Percentiles rank a stretch among this genome's conserved stretches.
Conservation (phyloP, 129 eudicot genomes). For the Escallonia rubra region DNA sequence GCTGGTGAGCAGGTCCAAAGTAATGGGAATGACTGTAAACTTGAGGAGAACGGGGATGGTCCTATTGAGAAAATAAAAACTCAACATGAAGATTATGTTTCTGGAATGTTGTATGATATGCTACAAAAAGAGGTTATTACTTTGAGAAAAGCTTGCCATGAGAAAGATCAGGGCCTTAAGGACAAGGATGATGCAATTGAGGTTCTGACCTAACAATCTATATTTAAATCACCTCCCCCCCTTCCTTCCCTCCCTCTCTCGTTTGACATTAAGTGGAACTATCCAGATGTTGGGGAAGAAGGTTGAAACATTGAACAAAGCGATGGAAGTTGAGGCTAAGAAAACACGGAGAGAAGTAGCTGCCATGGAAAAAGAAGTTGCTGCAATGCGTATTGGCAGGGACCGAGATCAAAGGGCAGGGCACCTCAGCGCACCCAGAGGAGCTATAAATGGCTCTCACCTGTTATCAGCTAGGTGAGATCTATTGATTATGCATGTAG, state of each 20-base stretch:
- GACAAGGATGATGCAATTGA: constrained; percentile 79
- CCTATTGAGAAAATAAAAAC: constrained; percentile 27
- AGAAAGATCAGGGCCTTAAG: constrained; percentile 69
- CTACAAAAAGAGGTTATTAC: constrained; percentile 82
- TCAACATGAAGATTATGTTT: constrained; percentile 59
- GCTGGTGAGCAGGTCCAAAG: constrained; percentile 20
- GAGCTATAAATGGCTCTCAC: constrained; percentile 37
- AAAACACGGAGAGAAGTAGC: constrained; percentile 84
- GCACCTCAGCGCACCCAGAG: constrained; percentile 47
- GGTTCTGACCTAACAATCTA: constrained; percentile 37
- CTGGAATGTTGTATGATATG: constrained; percentile 82
- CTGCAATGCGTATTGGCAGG: constrained; percentile 53
- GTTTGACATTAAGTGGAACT: constrained; percentile 9
- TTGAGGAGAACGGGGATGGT: constrained; percentile 21
- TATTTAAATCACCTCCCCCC: not conserved
- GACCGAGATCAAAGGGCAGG: constrained; percentile 43
- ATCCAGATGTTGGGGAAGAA: constrained; percentile 69
- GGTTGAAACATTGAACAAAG: constrained; percentile 75
- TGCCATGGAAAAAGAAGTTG: constrained; percentile 80
- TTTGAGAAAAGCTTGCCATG: constrained; percentile 70
- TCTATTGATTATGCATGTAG: not conserved
- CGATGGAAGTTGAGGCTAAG: constrained; percentile 87
- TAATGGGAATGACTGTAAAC: constrained; percentile 25
- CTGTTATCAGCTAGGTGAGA: constrained; percentile 19
- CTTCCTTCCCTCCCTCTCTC: not conserved